Evolutionary conservation across 495 filamentous ascomycete species (phyloP), one percentile per base, ranked within the genome.

Genomic region (Penicillium riverlandense): DNA sequence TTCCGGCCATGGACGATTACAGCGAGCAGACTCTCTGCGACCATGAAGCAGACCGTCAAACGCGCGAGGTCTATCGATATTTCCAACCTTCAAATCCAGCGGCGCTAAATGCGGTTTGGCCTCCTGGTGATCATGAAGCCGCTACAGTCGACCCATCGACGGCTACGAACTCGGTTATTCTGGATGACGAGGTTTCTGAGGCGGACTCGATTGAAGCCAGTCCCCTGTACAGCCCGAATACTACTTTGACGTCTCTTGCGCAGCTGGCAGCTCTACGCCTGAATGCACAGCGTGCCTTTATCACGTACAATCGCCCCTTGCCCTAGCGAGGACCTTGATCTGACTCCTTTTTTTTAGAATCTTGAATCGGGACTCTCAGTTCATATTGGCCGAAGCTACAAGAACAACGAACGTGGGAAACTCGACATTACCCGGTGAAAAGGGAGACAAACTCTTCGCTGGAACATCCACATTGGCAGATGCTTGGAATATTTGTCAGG

Each of bases 351-450:
- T 15, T 22, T 34, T 63, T 11, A 41, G 72, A 8, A 65, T 85
- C 11, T 70, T 82, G 42, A 79, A 78, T 49, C 62, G 67, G 34
- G 69, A 75, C 10, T 48, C 59, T 28, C 74, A 79, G 50, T 75
- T 70, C 39, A 67, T 76, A 30, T 54, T 79, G 35, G 74, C 76
- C 11, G 76, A 79, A 46, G 59, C 68, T 10, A 75, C 76, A 2
- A 70, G 61, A 48, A 70, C 67, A 5, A 40, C 76, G 4, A 62
- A 65, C 32, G 47, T 79, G 47, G 38, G 38, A 5, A 53, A 51
- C 38, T 44, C 61, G 13, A 45, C 57, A 30, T 52, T 62, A 29
- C 43, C 53, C n/a, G 41, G 54, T 36, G 54, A 60, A 13, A 43
- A 61, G 2, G 53, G 62, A 10, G 66, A 70, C 35, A 41, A 48